Evolutionary conservation across 2,329 filamentous ascomycete genomes (phyloP), one percentile per base, ranked within the genome.

Genomic region (Dissoconium aciculare): DNA sequence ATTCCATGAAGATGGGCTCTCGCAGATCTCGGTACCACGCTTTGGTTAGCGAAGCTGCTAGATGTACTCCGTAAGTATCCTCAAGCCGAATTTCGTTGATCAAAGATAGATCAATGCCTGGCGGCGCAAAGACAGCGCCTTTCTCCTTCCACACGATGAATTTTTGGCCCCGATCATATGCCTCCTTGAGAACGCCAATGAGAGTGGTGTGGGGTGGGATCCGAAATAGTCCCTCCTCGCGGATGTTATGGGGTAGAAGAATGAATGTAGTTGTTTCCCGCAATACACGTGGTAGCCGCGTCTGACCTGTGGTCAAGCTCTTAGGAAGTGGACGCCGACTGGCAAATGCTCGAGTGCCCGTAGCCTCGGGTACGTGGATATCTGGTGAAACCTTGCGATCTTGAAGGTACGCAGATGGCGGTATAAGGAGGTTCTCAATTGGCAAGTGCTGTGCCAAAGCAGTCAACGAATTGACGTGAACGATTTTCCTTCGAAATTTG

Each of bases 401-500:
- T 36, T 67, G 59, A 10, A 69, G 52, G 38, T 69, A 69, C 4
- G 62, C 64, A 3, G 62, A 59, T 2, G 66, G 64, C 12, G 66
- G 66, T 26, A 70, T 67, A 17, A 67, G 51, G 19, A 70, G 54
- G 32, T 61, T 53, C 45, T 67, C 64, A 35, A 70, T 62, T 9
- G 62, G 59, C 15, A 69, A 52, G 28, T 67, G 56, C 26, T 62
- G 47, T 9, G 64, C 64, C 27, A 70, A 54, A 15, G 57, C 56
- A 28, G 54, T 62, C 32, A 70, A 40, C 15, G 54, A 64, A 30
- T 60, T 64, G 36, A 66, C 64, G 44, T 69, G 65, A n/a, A 66
- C 54, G 26, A 69, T 66, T 54, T 71, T 71, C 45, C 63, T 58
- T 46, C 64, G 54, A 43, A 69, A 69, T 44, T 71, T 71, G 17